Conservation (phyloP, 2,329 filamentous ascomycete species). For the Colletotrichum sp. region DNA sequence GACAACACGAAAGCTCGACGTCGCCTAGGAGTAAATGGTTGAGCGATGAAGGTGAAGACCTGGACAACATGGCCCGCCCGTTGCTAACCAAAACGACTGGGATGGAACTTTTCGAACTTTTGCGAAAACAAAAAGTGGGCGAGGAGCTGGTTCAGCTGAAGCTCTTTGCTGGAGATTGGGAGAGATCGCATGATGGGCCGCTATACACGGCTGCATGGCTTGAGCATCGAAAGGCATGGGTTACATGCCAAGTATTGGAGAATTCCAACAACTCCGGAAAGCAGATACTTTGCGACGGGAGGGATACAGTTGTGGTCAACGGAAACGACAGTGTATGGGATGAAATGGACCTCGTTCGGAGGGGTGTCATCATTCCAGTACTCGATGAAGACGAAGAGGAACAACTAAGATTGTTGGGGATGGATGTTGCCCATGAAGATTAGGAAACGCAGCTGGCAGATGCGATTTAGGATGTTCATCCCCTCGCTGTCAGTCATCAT, state of each 20-base stretch:
- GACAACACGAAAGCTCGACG: neutral
- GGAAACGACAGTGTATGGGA: neutral
- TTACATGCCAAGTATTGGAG: neutral
- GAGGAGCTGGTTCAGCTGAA: neutral
- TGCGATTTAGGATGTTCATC: neutral
- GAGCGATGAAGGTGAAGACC: neutral
- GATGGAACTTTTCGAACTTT: neutral
- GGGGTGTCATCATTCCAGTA: neutral
- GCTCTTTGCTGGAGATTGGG: neutral
- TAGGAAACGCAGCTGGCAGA: neutral
- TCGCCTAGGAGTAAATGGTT: neutral
- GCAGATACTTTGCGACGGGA: neutral
- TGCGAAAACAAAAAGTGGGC: neutral
- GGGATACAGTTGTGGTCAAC: neutral
- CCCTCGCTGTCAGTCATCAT: neutral
- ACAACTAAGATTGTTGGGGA: neutral
- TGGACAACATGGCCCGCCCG: neutral
- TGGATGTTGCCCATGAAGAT: neutral
- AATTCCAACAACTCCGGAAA: neutral
- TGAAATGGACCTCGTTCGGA: neutral
- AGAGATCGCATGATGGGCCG: neutral
- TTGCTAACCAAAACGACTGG: neutral
- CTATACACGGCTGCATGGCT: neutral
- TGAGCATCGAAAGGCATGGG: neutral
- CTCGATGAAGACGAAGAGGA: neutral